Conservation (phyloP, 2,329 filamentous ascomycete species). For the Paecilomyces dactylethromorphus region DNA sequence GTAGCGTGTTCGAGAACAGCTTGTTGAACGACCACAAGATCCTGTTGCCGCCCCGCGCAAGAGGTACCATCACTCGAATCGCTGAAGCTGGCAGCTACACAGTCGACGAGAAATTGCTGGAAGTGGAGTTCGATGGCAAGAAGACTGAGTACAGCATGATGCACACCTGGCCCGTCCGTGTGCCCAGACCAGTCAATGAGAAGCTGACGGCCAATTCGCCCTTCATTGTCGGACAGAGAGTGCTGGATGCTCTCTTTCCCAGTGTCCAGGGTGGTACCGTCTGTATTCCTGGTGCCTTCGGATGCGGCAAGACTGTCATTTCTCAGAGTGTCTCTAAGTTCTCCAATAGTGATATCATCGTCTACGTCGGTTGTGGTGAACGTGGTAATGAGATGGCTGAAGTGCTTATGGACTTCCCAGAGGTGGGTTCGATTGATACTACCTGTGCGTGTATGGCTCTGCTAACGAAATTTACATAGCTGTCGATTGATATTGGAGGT, state of each 20-base stretch:
- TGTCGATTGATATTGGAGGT: constrained; percentile 88
- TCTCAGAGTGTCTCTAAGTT: constrained; percentile 98
- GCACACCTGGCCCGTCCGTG: constrained; percentile 97
- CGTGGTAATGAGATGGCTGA: constrained; percentile 99
- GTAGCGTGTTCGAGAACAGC: constrained; percentile 91
- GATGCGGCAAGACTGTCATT: constrained; percentile 99
- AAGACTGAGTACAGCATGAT: constrained; percentile 96
- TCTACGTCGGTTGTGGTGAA: constrained; percentile 92
- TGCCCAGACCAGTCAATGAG: constrained; percentile 85
- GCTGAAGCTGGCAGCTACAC: constrained; percentile 87
- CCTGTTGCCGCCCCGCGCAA: constrained; percentile 78
- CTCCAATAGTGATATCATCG: constrained; percentile 98
- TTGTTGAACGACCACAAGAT: constrained; percentile 92
- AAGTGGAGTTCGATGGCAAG: constrained; percentile 94
- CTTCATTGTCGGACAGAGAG: constrained; percentile 93
- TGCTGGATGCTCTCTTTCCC: constrained; percentile 92
- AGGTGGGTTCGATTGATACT: constrained; percentile 40
- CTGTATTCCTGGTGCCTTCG: constrained; percentile 96
- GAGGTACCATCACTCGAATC: constrained; percentile 88
- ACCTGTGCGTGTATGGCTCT: not conserved
- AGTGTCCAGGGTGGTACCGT: constrained; percentile 96
- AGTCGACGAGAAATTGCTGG: constrained; percentile 86
- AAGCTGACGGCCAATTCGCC: constrained; percentile 84
- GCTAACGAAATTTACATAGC: constrained; percentile 39
- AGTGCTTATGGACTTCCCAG: constrained; percentile 98